Evolutionary conservation across 2,329 filamentous ascomycete species (phyloP).

Genomic region (Gaeumannomyces sp.): DNA sequence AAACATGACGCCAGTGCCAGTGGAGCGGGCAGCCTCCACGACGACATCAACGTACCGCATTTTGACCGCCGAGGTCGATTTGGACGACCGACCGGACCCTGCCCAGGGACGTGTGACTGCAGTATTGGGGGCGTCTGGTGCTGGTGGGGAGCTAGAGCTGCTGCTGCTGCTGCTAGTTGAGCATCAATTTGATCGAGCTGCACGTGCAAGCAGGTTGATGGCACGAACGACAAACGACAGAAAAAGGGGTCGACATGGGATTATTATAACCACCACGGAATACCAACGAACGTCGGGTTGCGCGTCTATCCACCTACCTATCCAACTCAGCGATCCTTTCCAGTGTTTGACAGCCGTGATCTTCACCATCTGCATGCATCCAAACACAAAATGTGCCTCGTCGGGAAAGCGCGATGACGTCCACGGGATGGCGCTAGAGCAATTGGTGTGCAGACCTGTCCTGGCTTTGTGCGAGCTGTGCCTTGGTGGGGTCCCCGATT

Average conservation of each 20-base stretch:
- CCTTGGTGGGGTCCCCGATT: neutral
- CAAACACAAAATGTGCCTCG: neutral
- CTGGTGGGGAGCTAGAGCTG: neutral
- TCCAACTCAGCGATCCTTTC: too few species aligned
- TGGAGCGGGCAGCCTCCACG: too few species aligned
- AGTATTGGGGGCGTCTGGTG: neutral
- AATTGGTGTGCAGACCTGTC: neutral
- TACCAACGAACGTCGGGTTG: too few species aligned
- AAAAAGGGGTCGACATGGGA: too few species aligned
- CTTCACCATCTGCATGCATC: neutral
- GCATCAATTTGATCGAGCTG: neutral
- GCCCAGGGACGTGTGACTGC: neutral
- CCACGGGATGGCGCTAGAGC: neutral
- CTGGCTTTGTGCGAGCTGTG: neutral
- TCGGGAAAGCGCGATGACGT: neutral
- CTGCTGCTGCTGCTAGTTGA: neutral
- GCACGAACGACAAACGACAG: neutral
- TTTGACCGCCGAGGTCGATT: neutral
- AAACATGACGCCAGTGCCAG: too few species aligned
- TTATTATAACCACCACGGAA: neutral
- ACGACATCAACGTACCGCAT: neutral
- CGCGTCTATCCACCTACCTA: too few species aligned
- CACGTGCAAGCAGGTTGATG: neutral
- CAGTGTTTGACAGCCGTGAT: neutral
- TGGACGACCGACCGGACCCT: neutral